These are phyloP conservation scores for Penicillium antarcticum DNA, from an alignment of 495 filamentous ascomycete genomes.

Conservation along the genomic window DNA sequence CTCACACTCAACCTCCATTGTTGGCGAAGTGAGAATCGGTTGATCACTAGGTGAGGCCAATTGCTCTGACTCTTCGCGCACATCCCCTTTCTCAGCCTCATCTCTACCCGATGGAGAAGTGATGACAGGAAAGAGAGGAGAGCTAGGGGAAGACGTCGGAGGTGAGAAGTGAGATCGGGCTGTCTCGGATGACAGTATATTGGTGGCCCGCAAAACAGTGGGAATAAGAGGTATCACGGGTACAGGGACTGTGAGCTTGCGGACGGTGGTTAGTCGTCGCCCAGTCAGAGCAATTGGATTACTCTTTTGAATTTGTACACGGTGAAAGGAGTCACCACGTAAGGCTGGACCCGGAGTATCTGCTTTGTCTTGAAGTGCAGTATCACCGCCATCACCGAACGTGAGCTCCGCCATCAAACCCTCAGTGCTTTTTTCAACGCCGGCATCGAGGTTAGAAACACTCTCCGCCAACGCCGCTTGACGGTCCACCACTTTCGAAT, in stretches of 20 bases:
- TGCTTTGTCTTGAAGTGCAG: too few species aligned
- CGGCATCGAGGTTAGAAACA: too few species aligned
- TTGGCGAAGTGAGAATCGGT: neutral
- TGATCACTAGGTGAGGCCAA: neutral
- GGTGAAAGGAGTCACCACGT: neutral
- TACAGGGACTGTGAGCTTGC: neutral
- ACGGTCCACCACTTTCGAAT: too few species aligned
- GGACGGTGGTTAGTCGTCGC: neutral
- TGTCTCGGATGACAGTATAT: neutral
- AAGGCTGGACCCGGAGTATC: neutral
- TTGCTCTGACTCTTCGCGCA: neutral
- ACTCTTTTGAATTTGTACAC: neutral
- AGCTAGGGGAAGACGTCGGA: neutral
- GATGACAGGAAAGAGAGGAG: neutral
- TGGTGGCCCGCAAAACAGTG: neutral
- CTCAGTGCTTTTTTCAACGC: too few species aligned
- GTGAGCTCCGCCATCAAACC: neutral
- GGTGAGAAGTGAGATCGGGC: conserved; percentile 1
- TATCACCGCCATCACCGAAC: neutral
- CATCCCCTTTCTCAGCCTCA: neutral
- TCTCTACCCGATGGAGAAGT: neutral
- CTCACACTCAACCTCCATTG: neutral
- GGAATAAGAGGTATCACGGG: neutral
- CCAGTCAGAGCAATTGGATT: neutral
- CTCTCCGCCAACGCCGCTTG: too few species aligned